phyloP scores from a whole-genome alignment of 495 filamentous ascomycete species.

The Hyaloscypha finlandica region DNA sequence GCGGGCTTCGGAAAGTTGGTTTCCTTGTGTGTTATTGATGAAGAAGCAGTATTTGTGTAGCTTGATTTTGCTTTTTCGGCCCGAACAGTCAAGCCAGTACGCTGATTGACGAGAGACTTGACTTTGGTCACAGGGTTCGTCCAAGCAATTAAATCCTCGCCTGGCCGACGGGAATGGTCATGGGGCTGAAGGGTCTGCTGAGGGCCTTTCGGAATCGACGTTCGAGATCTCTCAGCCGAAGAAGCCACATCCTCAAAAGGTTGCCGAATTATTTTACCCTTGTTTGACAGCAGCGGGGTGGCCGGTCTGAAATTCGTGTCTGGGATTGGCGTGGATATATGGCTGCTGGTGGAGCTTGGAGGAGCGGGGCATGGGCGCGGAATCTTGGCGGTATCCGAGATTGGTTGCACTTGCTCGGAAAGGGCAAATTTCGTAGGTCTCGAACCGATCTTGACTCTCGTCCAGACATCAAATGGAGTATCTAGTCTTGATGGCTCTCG shows the following conservation, averaged over 20 bases:
- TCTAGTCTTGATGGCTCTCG: conserved; percentile 28
- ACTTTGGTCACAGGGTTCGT: conserved; percentile 65
- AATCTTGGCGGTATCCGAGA: not conserved
- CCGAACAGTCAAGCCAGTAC: conserved; percentile 54
- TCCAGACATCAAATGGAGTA: conserved; percentile 63
- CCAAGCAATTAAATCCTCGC: conserved; percentile 58
- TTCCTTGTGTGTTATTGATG: not conserved
- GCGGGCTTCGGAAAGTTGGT: not conserved
- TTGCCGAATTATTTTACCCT: conserved; percentile 21
- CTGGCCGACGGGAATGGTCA: not conserved
- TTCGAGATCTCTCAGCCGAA: not conserved
- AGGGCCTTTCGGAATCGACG: not conserved
- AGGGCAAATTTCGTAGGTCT: not conserved
- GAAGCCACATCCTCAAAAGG: conserved; percentile 26
- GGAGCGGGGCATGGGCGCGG: conserved; percentile 21
- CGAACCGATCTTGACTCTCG: conserved; percentile 62
- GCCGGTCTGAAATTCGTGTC: not conserved
- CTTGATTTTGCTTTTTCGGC: not conserved
- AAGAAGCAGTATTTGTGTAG: not conserved
- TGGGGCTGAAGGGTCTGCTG: not conserved
- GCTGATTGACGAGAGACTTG: conserved; percentile 56
- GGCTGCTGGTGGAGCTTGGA: not conserved
- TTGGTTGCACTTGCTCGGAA: not conserved
- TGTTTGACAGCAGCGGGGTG: conserved; percentile 9
- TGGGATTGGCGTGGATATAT: not conserved